Evolutionary conservation across 805 yeast genomes (phyloP).

Genomic region (Cyberlindnera galapagoensis): DNA sequence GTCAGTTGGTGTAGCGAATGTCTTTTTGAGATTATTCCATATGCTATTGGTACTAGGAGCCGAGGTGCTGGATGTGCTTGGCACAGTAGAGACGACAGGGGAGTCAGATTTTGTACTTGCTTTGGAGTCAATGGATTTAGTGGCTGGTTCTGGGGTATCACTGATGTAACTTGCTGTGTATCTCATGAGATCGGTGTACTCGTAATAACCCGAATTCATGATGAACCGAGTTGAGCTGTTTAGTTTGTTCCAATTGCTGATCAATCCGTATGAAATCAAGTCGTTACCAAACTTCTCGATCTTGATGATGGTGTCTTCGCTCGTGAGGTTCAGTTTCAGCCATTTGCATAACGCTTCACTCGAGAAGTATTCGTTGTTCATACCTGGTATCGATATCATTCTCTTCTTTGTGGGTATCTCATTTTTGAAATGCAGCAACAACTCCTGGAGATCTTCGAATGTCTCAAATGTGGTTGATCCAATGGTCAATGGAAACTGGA

Average conservation of each 20-base stretch:
- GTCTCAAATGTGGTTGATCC: conserved; percentile 13
- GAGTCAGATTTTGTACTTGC: too few species aligned
- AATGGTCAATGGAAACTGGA: conserved; percentile 20
- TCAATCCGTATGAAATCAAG: conserved; percentile 19
- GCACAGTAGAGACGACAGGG: too few species aligned
- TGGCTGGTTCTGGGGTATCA: too few species aligned
- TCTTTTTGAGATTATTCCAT: conserved; percentile 15
- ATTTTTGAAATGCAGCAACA: conserved; percentile 7
- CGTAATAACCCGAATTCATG: conserved; percentile 23
- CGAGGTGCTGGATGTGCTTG: too few species aligned
- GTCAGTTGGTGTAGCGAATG: conserved; percentile 8
- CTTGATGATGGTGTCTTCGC: conserved; percentile 25
- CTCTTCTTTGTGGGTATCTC: conserved; percentile 21
- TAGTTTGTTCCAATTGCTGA: conserved; percentile 23
- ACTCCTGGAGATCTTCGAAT: conserved; percentile 12
- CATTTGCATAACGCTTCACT: conserved; percentile 23
- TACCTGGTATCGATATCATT: conserved; percentile 25
- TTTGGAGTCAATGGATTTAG: too few species aligned
- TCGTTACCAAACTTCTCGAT: conserved; percentile 29
- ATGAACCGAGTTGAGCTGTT: conserved; percentile 11
- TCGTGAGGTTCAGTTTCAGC: conserved; percentile 16
- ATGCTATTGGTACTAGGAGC: too few species aligned
- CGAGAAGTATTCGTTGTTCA: conserved; percentile 25
- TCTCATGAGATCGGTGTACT: conserved; percentile 23
- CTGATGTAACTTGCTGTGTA: conserved; percentile 17